phyloP scores from a whole-genome alignment of 257 asterid genomes.

The Orobanche coerulescens region DNA sequence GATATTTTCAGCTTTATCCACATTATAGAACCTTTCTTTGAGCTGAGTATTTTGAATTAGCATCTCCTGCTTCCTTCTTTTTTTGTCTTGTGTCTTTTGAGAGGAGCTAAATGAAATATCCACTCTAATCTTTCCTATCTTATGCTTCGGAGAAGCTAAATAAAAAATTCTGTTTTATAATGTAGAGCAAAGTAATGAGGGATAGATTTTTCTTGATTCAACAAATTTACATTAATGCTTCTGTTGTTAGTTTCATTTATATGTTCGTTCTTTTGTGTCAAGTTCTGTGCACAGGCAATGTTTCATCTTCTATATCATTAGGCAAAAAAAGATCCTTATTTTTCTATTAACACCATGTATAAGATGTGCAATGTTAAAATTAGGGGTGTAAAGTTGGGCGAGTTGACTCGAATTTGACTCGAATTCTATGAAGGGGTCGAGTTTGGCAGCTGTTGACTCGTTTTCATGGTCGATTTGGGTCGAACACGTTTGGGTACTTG shows the following conservation, averaged over 20 bases:
- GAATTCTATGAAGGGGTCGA: too few relatives aligned
- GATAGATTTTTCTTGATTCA: not conserved
- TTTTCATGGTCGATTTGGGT: too few relatives aligned
- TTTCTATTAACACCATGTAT: not conserved
- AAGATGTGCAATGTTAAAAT: not conserved
- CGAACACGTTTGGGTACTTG: too few relatives aligned
- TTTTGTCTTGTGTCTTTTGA: not conserved
- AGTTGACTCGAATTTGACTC: too few relatives aligned
- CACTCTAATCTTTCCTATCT: not conserved
- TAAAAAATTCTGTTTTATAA: not conserved
- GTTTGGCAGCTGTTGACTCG: too few relatives aligned
- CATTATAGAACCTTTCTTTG: not conserved
- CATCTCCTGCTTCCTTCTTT: not conserved
- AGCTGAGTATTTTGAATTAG: not conserved
- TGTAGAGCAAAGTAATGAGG: not conserved
- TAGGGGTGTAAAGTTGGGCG: too few relatives aligned
- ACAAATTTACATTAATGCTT: not conserved
- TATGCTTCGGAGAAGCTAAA: conserved; percentile 4
- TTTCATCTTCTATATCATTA: not conserved
- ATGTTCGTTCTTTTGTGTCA: not conserved
- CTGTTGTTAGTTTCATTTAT: not conserved
- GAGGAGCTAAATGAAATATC: not conserved
- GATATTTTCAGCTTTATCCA: not conserved
- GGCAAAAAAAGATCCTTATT: not conserved
- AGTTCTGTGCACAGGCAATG: not conserved